A percentile compares a stretch with the other conserved stretches of the same genome.
Conservation (phyloP, 208 protist species). For the Trypanosoma rangeli region DNA sequence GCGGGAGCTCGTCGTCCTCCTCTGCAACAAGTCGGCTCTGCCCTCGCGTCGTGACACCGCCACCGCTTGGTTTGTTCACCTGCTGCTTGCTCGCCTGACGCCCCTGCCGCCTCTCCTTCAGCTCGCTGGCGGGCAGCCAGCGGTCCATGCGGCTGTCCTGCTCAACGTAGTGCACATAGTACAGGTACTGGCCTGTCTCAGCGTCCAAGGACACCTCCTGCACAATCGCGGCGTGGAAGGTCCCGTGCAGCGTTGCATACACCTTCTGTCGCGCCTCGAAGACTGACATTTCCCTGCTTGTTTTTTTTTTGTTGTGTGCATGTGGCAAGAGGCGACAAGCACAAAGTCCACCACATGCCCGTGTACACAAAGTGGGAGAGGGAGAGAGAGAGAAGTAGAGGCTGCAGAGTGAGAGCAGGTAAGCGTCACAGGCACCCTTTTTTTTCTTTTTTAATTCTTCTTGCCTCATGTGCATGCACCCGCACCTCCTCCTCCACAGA, state of each 20-base stretch:
- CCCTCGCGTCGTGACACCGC: slow-evolving; percentile 69
- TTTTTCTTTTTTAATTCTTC: too few species aligned
- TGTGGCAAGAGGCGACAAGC: too few species aligned
- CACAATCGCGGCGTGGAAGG: slow-evolving; percentile 76
- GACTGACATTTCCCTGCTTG: slow-evolving; percentile 20
- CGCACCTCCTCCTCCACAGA: too few species aligned
- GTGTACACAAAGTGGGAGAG: background rate
- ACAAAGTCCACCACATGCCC: too few species aligned
- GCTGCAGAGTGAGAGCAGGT: too few species aligned
- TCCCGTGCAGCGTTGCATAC: slow-evolving; percentile 76
- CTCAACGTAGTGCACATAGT: slow-evolving; percentile 89
- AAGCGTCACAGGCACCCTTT: too few species aligned
- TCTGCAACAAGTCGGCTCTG: slow-evolving; percentile 51
- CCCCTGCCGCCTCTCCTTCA: slow-evolving; percentile 70
- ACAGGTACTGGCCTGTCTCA: slow-evolving; percentile 47
- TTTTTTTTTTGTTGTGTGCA: background rate
- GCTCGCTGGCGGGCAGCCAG: slow-evolving; percentile 73
- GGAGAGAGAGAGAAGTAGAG: background rate
- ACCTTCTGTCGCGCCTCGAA: slow-evolving; percentile 85
- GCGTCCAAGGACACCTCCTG: slow-evolving; percentile 68
- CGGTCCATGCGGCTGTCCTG: slow-evolving; percentile 88
- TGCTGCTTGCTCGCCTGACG: slow-evolving; percentile 41
- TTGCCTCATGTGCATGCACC: too few species aligned
- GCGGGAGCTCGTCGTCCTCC: slow-evolving; percentile 15
- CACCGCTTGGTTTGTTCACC: slow-evolving; percentile 23